Percentiles rank a stretch among this genome's conserved stretches.
Conservation (phyloP, 306 rosid species). For the Cicer chorassanicum region DNA sequence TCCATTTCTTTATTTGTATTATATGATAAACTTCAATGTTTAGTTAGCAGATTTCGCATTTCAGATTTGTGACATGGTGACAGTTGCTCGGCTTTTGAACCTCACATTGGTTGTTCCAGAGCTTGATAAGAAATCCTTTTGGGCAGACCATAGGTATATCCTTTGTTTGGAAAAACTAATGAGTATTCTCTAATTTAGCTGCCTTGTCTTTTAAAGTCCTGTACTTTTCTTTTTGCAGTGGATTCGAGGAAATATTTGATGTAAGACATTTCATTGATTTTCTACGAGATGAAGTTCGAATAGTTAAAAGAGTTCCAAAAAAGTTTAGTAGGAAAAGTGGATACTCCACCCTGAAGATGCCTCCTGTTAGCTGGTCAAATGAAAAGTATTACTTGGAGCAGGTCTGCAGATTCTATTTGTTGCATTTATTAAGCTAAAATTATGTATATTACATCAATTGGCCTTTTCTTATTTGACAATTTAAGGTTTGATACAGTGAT, state of each 20-base stretch:
- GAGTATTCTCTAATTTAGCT: slow-evolving; percentile 36
- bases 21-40: slow-evolving; percentile 41
- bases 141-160: slow-evolving; percentile 94
- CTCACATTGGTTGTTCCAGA: slow-evolving; percentile 98
- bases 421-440: slow-evolving; percentile 17
- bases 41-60: slow-evolving; percentile 46
- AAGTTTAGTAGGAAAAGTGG: slow-evolving; percentile 67
- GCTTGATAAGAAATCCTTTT: slow-evolving; percentile 94
- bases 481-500: background rate
- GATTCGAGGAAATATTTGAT: slow-evolving; percentile 91
- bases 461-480: background rate
- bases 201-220: slow-evolving; percentile 44
- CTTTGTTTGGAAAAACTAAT: slow-evolving; percentile 38
- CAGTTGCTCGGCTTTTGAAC: slow-evolving; percentile 92
- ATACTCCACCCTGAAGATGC: slow-evolving; percentile 64
- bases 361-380: slow-evolving; percentile 98
- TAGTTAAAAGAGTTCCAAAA: slow-evolving; percentile 90
- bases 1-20: slow-evolving; percentile 20
- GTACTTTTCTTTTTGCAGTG: slow-evolving; percentile 61
- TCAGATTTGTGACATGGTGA: slow-evolving; percentile 99
- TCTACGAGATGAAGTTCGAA: slow-evolving; percentile 86
- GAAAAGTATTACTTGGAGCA: slow-evolving; percentile 85
- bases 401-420: slow-evolving; percentile 57
- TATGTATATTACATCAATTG: background rate
- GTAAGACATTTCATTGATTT: slow-evolving; percentile 86